A percentile compares a stretch with the other conserved stretches of the same genome.
These are phyloP conservation scores for Coemansia sp. DNA, from an alignment of 192 early-diverging fungal species.

Conservation along the genomic window DNA sequence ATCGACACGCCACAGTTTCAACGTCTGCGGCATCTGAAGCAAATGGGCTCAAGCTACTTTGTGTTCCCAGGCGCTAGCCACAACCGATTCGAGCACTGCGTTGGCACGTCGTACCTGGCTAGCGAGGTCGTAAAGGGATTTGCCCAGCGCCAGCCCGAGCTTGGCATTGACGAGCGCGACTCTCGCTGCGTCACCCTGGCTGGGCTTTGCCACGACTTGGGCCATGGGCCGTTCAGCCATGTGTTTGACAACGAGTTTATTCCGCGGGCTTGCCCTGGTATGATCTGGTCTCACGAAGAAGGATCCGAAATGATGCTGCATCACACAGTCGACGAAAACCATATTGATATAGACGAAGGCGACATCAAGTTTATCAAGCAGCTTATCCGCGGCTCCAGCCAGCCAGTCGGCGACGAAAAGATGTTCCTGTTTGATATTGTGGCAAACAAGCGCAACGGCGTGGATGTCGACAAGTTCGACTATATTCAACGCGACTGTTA, in stretches of 20 bases:
- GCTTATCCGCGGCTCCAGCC: conserved; percentile 65
- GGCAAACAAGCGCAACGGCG: conserved; percentile 88
- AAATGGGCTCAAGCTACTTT: conserved; percentile 81
- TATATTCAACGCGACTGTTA: conserved; percentile 79
- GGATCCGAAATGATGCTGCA: conserved; percentile 87
- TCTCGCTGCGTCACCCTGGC: conserved; percentile 85
- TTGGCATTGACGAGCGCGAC: conserved; percentile 77
- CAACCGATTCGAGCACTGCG: conserved; percentile 94
- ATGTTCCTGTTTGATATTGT: conserved; percentile 95
- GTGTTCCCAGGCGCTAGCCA: conserved; percentile 95
- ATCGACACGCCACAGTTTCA: conserved; percentile 98
- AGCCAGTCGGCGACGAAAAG: conserved; percentile 47
- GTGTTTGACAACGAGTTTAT: conserved; percentile 93
- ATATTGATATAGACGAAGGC: conserved; percentile 64
- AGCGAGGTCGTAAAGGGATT: conserved; percentile 72
- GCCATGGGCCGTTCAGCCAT: conserved; percentile 97
- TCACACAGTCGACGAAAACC: conserved; percentile 70
- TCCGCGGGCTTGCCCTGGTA: conserved; percentile 58
- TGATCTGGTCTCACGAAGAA: conserved; percentile 72
- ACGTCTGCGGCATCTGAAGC: conserved; percentile 90
- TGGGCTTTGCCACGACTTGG: conserved; percentile 92
- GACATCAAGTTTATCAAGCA: conserved; percentile 69
- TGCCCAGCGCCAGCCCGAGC: conserved; percentile 71
- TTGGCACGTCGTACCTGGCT: conserved; percentile 86
- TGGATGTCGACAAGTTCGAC: conserved; percentile 96